A percentile compares a stretch with the other conserved stretches of the same genome.
Conservation (phyloP, 1,284 basidiomycete genomes). For the Tilletia setariae region DNA sequence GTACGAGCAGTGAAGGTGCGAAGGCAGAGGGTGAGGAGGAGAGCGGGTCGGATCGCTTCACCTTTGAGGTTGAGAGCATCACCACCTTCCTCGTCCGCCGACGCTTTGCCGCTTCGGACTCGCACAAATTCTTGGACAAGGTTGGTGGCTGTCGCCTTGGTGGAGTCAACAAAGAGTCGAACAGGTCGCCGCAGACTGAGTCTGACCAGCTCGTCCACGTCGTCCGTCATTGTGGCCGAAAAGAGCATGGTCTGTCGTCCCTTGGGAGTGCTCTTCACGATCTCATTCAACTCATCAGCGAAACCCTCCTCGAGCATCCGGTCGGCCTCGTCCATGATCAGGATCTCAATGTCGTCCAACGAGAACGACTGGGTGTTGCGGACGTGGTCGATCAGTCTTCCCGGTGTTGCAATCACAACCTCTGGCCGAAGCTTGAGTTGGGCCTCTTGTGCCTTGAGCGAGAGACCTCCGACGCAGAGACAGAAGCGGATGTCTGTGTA, state of each 20-base stretch:
- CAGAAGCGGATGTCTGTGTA: conserved; percentile 86
- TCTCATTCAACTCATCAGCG: conserved; percentile 89
- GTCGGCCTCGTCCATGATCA: conserved; percentile 95
- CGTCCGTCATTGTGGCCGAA: conserved; percentile 96
- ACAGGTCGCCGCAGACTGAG: conserved; percentile 89
- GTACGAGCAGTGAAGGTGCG: conserved; percentile 78
- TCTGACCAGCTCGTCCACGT: conserved; percentile 84
- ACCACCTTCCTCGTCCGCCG: conserved; percentile 1
- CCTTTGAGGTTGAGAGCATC: conserved; percentile 60
- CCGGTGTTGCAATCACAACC: conserved; percentile 89
- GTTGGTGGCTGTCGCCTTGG: conserved; percentile 79
- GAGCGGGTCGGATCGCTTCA: conserved; percentile 64
- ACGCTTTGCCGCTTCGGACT: conserved; percentile 24
- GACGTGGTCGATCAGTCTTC: conserved; percentile 92
- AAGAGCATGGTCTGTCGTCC: conserved; percentile 92
- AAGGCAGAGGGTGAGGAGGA: conserved; percentile 80
- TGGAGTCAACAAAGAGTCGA: conserved; percentile 90
- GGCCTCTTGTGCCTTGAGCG: conserved; percentile 82
- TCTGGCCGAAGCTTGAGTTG: conserved; percentile 81
- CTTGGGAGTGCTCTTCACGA: conserved; percentile 80
- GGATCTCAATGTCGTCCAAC: conserved; percentile 84
- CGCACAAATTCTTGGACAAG: conserved; percentile 81
- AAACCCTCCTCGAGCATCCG: conserved; percentile 97
- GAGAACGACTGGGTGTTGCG: conserved; percentile 92
- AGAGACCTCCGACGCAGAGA: conserved; percentile 80